Conservation (phyloP, 2,329 filamentous ascomycete species). For the Pyricularia pennisetigena region DNA sequence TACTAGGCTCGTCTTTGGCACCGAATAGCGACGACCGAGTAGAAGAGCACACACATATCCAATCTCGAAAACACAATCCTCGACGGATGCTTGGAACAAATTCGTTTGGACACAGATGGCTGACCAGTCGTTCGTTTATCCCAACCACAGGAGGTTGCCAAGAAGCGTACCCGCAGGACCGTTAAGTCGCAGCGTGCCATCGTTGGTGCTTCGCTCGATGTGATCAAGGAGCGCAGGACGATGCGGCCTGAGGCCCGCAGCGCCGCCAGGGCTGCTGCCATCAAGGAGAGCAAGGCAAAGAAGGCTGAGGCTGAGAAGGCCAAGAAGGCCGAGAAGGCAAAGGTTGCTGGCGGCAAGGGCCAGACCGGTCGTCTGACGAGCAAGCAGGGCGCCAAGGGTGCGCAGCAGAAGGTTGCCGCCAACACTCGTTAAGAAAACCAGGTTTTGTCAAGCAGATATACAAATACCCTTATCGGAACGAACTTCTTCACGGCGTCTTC, state of each 20-base stretch:
- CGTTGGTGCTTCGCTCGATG: conserved; percentile 97
- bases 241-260: conserved; percentile 92
- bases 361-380: conserved; percentile 69
- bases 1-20: background rate
- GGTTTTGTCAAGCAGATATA: conserved; percentile 8
- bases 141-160: conserved; percentile 82
- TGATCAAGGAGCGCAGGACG: conserved; percentile 97
- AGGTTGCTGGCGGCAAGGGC: conserved; percentile 75
- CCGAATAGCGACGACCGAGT: background rate
- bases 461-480: conserved; percentile 8
- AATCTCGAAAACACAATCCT: background rate
- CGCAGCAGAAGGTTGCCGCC: conserved; percentile 73
- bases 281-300: conserved; percentile 99
- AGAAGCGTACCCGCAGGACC: conserved; percentile 97
- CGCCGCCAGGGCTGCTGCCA: conserved; percentile 79
- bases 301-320: conserved; percentile 75
- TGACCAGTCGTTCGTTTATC: conserved; percentile 21
- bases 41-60: background rate
- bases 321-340: conserved; percentile 99
- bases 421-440: conserved; percentile 63
- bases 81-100: background rate
- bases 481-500: conserved; percentile 10
- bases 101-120: background rate
- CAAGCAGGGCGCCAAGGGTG: conserved; percentile 97
- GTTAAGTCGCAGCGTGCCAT: conserved; percentile 99